A percentile compares a stretch with the other conserved stretches of the same genome.
These are phyloP conservation scores for Alternaria hordeiaustralica DNA, from an alignment of 2,329 filamentous ascomycete genomes.

Conservation along the genomic window DNA sequence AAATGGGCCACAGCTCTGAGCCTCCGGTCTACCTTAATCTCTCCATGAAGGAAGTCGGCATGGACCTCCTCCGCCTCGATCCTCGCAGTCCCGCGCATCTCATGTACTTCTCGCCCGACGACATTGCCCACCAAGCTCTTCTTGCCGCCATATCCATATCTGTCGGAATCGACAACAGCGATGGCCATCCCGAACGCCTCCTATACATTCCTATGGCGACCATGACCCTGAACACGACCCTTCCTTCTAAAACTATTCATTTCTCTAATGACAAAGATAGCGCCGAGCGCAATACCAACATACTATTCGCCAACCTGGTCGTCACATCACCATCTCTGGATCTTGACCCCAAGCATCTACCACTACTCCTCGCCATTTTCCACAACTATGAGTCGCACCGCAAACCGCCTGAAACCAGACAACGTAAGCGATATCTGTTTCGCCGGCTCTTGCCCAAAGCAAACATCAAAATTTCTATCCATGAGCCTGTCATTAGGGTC, in stretches of 20 bases:
- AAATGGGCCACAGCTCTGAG: conserved; percentile 69
- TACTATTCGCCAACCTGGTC: conserved; percentile 94
- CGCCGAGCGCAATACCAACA: conserved; percentile 91
- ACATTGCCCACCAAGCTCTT: conserved; percentile 93
- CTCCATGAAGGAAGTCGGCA: conserved; percentile 94
- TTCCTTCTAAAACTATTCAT: conserved; percentile 92
- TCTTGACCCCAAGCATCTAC: conserved; percentile 88
- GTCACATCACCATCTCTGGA: conserved; percentile 95
- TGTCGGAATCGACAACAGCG: conserved; percentile 88
- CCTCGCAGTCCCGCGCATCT: conserved; percentile 92
- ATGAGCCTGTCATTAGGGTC: conserved; percentile 92
- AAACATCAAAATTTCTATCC: conserved; percentile 92
- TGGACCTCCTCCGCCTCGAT: conserved; percentile 91
- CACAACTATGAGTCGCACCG: conserved; percentile 54
- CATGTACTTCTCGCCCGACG: conserved; percentile 95
- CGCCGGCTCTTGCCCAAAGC: conserved; percentile 93
- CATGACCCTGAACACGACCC: conserved; percentile 89
- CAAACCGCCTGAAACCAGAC: conserved; percentile 32
- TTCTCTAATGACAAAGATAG: conserved; percentile 72
- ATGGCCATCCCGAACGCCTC: conserved; percentile 82
- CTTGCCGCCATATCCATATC: conserved; percentile 92
- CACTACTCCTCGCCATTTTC: conserved; percentile 79
- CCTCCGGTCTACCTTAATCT: conserved; percentile 82
- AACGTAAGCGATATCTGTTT: conserved; percentile 68
- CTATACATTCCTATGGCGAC: conserved; percentile 97